phyloP scores from a whole-genome alignment of 768 basidiomycete species.

The Termitomyces sp. region DNA sequence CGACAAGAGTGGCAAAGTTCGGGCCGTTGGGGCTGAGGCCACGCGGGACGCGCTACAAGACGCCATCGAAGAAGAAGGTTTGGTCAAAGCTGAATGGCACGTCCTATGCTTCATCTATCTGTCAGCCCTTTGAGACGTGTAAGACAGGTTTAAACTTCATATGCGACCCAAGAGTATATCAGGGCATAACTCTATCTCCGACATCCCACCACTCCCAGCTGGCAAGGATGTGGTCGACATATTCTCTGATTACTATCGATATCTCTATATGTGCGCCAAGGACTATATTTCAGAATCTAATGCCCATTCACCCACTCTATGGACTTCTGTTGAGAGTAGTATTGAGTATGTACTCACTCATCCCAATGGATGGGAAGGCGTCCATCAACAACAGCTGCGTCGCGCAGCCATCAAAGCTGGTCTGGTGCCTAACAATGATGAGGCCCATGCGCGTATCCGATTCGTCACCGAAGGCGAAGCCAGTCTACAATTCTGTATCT shows the following conservation, averaged over 20 bases:
- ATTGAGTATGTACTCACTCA: not conserved
- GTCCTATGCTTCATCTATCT: not conserved
- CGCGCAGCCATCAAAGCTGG: not conserved
- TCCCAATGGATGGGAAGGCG: not conserved
- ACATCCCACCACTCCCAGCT: not conserved
- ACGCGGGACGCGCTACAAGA: conserved; percentile 17
- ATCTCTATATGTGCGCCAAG: not conserved
- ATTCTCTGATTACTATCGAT: not conserved
- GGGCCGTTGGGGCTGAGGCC: conserved; percentile 46
- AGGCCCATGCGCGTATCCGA: conserved; percentile 33
- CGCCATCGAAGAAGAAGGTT: conserved; percentile 38
- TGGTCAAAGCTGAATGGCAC: conserved; percentile 47
- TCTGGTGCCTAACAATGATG: not conserved
- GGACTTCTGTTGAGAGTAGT: not conserved
- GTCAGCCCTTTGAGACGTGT: not conserved
- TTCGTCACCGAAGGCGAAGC: conserved; percentile 58
- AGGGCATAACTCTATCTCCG: not conserved
- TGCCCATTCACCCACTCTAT: not conserved
- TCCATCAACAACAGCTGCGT: not conserved
- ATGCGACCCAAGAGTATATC: not conserved
- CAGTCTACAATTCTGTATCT: conserved; percentile 44
- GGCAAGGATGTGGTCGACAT: not conserved
- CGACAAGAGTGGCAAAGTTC: conserved; percentile 31
- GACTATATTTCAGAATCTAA: not conserved
- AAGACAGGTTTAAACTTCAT: not conserved